phyloP scores from a whole-genome alignment of 2,329 filamentous ascomycete genomes.

The Pseudogymnoascus sp. region DNA sequence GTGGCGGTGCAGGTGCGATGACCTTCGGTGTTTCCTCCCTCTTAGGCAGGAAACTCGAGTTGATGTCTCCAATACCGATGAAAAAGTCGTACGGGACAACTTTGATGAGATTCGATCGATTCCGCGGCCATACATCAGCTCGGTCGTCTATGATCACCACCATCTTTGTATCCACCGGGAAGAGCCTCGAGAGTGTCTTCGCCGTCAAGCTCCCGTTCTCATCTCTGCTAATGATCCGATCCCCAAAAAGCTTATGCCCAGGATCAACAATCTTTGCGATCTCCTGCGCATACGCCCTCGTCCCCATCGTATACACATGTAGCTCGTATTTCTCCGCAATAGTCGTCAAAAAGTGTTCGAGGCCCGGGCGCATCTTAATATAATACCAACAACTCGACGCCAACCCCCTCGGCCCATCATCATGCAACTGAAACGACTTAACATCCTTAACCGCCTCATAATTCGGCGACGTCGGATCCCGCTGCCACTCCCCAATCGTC shows the following conservation, averaged over 20 bases:
- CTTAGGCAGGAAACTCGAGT: slow-evolving; percentile 92
- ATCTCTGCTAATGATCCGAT: slow-evolving; percentile 90
- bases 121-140: slow-evolving; percentile 88
- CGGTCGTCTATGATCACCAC: slow-evolving; percentile 98
- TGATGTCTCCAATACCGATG: slow-evolving; percentile 96
- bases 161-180: slow-evolving; percentile 97
- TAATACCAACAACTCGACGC: slow-evolving; percentile 85
- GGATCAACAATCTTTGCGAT: slow-evolving; percentile 93
- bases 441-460: slow-evolving; percentile 86
- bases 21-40: slow-evolving; percentile 42
- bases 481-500: slow-evolving; percentile 92
- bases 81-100: slow-evolving; percentile 97
- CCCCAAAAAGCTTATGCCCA: slow-evolving; percentile 79
- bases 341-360: slow-evolving; percentile 70
- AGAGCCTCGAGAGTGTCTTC: slow-evolving; percentile 83
- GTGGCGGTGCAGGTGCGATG: slow-evolving; percentile 19
- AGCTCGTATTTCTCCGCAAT: slow-evolving; percentile 81
- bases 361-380: slow-evolving; percentile 89
- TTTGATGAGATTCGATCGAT: slow-evolving; percentile 87
- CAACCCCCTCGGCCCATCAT: slow-evolving; percentile 67
- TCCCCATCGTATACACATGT: slow-evolving; percentile 99
- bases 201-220: slow-evolving; percentile 90
- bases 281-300: slow-evolving; percentile 85
- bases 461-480: slow-evolving; percentile 80
- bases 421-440: slow-evolving; percentile 75